Evolutionary conservation across 495 filamentous ascomycete genomes (phyloP).

Genomic region (Hyaloscypha finlandica): DNA sequence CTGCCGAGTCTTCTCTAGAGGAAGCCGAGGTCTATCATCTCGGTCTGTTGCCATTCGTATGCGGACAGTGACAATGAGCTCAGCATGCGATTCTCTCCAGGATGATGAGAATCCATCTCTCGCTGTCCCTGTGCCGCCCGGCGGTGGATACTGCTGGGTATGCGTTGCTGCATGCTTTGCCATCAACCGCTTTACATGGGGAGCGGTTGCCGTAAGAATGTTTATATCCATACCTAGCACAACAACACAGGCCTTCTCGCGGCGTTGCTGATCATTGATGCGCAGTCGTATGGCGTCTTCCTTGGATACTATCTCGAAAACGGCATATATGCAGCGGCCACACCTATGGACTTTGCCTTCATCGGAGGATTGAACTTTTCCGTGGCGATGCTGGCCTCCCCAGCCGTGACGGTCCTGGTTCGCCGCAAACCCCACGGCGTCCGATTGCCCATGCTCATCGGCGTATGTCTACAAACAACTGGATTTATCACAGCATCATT

Average conservation of each 20-base stretch:
- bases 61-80: slow-evolving; percentile 3
- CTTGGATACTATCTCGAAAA: slow-evolving; percentile 68
- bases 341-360: slow-evolving; percentile 66
- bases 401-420: slow-evolving; percentile 61
- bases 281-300: slow-evolving; percentile 67
- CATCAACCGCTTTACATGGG: slow-evolving; percentile 61
- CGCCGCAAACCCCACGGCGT: slow-evolving; percentile 50
- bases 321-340: slow-evolving; percentile 57
- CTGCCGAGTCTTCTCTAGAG: background rate
- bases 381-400: slow-evolving; percentile 62
- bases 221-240: slow-evolving; percentile 1
- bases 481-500: slow-evolving; percentile 69
- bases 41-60: slow-evolving; percentile 5
- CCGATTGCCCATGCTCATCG: slow-evolving; percentile 57
- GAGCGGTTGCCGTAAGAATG: slow-evolving; percentile 46
- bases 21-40: background rate
- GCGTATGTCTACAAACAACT: slow-evolving; percentile 59
- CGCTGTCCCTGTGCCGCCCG: slow-evolving; percentile 33
- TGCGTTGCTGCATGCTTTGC: slow-evolving; percentile 51
- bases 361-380: slow-evolving; percentile 63
- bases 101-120: background rate
- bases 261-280: background rate
- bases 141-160: slow-evolving; percentile 60
- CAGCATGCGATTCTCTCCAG: slow-evolving; percentile 11
- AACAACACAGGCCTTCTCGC: background rate